phyloP scores from a whole-genome alignment of 2,329 filamentous ascomycete species.

The Seiridium unicorne region DNA sequence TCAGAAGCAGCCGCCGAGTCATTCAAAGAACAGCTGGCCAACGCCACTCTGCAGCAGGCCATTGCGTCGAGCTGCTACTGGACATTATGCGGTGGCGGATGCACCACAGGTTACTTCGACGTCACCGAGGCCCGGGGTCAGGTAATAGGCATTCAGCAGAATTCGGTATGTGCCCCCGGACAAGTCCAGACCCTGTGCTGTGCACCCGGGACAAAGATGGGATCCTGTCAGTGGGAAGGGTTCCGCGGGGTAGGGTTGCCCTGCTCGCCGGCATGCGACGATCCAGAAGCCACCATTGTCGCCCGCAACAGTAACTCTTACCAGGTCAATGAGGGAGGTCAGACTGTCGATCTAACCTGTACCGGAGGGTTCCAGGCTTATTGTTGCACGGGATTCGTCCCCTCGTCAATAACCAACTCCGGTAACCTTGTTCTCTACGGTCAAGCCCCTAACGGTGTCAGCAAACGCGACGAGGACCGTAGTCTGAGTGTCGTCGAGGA shows the following conservation, averaged over 20 bases:
- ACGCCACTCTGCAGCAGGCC: not conserved
- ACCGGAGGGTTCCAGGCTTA: constrained; percentile 9
- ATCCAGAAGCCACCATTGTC: constrained; percentile 4
- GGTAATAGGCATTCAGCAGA: constrained; percentile 1
- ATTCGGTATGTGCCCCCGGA: constrained; percentile 11
- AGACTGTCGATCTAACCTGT: constrained; percentile 7
- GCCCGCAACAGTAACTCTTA: constrained; percentile 11
- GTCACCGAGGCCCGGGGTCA: constrained; percentile 3
- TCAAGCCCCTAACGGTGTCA: too few relatives aligned
- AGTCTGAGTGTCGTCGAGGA: constrained; percentile 2
- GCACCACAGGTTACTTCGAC: not conserved
- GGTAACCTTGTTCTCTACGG: constrained; percentile 11
- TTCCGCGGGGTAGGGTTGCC: constrained; percentile 10
- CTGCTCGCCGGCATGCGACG: constrained; percentile 9
- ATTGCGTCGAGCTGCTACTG: not conserved
- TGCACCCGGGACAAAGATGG: constrained; percentile 10
- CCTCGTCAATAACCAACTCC: constrained; percentile 12
- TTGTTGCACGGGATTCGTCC: constrained; percentile 7
- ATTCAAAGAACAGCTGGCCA: not conserved
- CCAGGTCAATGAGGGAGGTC: not conserved
- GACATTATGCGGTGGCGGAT: not conserved
- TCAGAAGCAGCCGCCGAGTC: not conserved
- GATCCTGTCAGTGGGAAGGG: constrained; percentile 10
- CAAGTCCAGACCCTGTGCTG: constrained; percentile 11
- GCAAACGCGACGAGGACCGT: too few relatives aligned